A percentile compares a stretch with the other conserved stretches of the same genome.
Conservation (phyloP, 768 basidiomycete genomes). For the Termitomyces sp. region DNA sequence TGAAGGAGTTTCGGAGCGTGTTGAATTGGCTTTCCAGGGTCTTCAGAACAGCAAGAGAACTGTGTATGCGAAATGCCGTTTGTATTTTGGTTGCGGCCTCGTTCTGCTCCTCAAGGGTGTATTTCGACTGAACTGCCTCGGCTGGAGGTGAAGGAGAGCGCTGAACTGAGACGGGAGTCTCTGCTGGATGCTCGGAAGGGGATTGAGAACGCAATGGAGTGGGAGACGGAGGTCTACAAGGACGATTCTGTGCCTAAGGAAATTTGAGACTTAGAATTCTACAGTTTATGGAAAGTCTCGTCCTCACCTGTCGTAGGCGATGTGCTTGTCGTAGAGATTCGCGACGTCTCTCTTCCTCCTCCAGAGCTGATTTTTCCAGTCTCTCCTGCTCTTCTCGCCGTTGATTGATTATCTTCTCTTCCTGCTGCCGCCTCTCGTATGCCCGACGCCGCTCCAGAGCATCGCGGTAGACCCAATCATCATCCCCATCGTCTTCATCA, state of each 20-base stretch:
- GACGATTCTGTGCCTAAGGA: neutral
- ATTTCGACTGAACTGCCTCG: conserved; percentile 12
- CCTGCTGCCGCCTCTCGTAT: conserved; percentile 21
- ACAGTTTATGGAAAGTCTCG: neutral
- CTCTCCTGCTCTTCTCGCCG: conserved; percentile 11
- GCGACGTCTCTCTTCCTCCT: conserved; percentile 10
- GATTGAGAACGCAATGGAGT: neutral
- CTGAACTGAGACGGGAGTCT: conserved; percentile 2
- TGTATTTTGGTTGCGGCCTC: conserved; percentile 46
- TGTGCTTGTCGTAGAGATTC: conserved; percentile 11
- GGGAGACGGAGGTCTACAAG: neutral
- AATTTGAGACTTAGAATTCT: neutral
- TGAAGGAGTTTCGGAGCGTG: conserved; percentile 34
- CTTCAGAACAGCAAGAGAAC: conserved; percentile 35
- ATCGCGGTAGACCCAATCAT: conserved; percentile 29
- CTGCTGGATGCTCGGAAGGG: neutral
- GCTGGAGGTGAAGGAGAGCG: conserved; percentile 2
- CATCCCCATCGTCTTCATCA: conserved; percentile 23
- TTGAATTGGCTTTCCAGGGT: conserved; percentile 30
- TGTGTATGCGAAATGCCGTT: conserved; percentile 37
- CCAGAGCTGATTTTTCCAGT: conserved; percentile 6
- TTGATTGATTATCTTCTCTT: conserved; percentile 10
- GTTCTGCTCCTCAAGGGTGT: conserved; percentile 26
- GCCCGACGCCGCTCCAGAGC: conserved; percentile 23
- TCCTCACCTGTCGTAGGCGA: conserved; percentile 9